Conservation (phyloP, 768 basidiomycete species). For the Boletus subcaerulescens region DNA sequence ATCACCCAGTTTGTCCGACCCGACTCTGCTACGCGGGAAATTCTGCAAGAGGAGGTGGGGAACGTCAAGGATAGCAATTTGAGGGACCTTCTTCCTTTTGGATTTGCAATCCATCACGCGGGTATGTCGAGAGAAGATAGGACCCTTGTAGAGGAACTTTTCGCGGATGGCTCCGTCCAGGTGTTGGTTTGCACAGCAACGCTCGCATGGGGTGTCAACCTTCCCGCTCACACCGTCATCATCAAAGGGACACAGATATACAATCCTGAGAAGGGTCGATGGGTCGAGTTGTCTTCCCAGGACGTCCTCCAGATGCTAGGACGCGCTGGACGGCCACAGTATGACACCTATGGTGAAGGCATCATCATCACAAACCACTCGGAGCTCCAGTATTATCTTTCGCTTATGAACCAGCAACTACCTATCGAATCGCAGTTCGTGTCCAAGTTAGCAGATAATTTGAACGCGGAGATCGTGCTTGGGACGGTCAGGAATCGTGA, state of each 20-base stretch:
- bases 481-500: slow-evolving; percentile 94
- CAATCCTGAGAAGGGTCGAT: slow-evolving; percentile 97
- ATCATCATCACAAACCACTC: slow-evolving; percentile 98
- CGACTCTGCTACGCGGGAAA: slow-evolving; percentile 87
- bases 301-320: slow-evolving; percentile 99
- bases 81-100: slow-evolving; percentile 89
- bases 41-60: slow-evolving; percentile 78
- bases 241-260: slow-evolving; percentile 99
- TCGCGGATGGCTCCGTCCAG: slow-evolving; percentile 87
- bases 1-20: slow-evolving; percentile 95
- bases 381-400: slow-evolving; percentile 95
- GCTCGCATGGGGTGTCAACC: slow-evolving; percentile 98
- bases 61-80: slow-evolving; percentile 82
- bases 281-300: slow-evolving; percentile 93
- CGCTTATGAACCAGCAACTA: slow-evolving; percentile 92
- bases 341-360: slow-evolving; percentile 95
- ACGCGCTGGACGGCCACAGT: slow-evolving; percentile 95
- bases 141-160: slow-evolving; percentile 89
- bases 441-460: slow-evolving; percentile 85
- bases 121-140: slow-evolving; percentile 94
- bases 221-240: slow-evolving; percentile 96
- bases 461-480: slow-evolving; percentile 96
- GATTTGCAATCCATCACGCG: slow-evolving; percentile 97
- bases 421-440: slow-evolving; percentile 98
- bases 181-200: slow-evolving; percentile 97